A percentile compares a stretch with the other conserved stretches of the same genome.
These are phyloP conservation scores for slime mould (Dictyostelium discoideum) DNA, from an alignment of 78 protist genomes.

Conservation along the genomic window DNA sequence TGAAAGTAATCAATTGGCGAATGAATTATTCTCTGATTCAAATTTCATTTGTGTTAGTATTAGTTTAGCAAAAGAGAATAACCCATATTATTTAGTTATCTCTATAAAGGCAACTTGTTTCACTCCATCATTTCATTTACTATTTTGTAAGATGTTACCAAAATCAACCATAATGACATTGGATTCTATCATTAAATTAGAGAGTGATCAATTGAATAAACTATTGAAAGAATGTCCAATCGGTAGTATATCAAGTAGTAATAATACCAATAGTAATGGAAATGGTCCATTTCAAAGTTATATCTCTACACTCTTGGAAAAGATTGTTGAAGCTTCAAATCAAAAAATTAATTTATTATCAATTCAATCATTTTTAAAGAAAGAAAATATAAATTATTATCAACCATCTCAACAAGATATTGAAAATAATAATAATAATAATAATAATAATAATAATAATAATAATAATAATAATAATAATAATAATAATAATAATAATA, in stretches of 20 bases:
- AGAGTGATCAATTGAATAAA: slow-evolving; percentile 4
- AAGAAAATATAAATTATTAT: neutral
- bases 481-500: no score
- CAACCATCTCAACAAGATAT: slow-evolving; percentile 5
- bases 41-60: slow-evolving; percentile 49
- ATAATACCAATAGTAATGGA: neutral
- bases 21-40: neutral
- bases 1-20: neutral
- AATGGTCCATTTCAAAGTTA: neutral
- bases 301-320: neutral
- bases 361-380: neutral
- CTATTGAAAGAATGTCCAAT: slow-evolving; percentile 9
- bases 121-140: slow-evolving; percentile 42
- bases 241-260: slow-evolving; percentile 12
- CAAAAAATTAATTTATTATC: slow-evolving; percentile 7
- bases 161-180: slow-evolving; percentile 42
- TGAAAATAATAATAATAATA: neutral
- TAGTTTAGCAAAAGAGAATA: slow-evolving; percentile 50
- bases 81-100: slow-evolving; percentile 23
- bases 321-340: slow-evolving; percentile 14
- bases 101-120: slow-evolving; percentile 12
- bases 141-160: neutral
- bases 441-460: neutral
- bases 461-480: neutral
- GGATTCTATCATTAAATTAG: slow-evolving; percentile 2